Conservation (phyloP, 139 green algal species). For the Haematococcus lacustris region DNA sequence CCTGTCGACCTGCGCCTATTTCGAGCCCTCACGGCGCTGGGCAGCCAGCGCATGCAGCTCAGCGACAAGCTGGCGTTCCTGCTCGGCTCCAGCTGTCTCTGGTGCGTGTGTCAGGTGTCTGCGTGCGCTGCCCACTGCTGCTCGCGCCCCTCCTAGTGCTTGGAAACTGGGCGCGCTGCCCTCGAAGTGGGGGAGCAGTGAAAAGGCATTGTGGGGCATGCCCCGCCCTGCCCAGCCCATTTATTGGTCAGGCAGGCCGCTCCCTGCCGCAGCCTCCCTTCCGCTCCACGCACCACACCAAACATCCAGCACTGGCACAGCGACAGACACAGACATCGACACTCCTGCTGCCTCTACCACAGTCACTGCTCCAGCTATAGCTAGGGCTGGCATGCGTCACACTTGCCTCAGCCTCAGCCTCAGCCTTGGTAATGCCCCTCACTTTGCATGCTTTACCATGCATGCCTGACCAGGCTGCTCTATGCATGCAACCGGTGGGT, state of each 20-base stretch:
- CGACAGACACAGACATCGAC: too few relatives aligned
- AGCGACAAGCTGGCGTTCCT: conserved; percentile 54
- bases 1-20: too few relatives aligned
- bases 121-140: too few relatives aligned
- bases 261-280: neutral
- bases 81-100: conserved; percentile 28
- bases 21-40: too few relatives aligned
- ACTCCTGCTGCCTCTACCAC: too few relatives aligned
- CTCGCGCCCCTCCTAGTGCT: too few relatives aligned
- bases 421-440: too few relatives aligned
- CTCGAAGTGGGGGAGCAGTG: neutral
- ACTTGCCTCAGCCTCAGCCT: too few relatives aligned
- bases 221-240: neutral
- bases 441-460: neutral
- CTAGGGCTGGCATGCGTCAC: too few relatives aligned
- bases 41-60: conserved; percentile 32
- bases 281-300: too few relatives aligned
- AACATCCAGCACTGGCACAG: too few relatives aligned
- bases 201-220: neutral
- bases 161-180: neutral
- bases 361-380: too few relatives aligned
- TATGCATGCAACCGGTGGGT: neutral
- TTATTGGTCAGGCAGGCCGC: neutral
- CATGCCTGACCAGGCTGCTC: neutral
- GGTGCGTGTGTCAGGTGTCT: conserved; percentile 7